Evolutionary conservation across 2,329 filamentous ascomycete genomes (phyloP), one percentile per base, ranked within the genome.

Genomic region (Penicillium oxalicum): DNA sequence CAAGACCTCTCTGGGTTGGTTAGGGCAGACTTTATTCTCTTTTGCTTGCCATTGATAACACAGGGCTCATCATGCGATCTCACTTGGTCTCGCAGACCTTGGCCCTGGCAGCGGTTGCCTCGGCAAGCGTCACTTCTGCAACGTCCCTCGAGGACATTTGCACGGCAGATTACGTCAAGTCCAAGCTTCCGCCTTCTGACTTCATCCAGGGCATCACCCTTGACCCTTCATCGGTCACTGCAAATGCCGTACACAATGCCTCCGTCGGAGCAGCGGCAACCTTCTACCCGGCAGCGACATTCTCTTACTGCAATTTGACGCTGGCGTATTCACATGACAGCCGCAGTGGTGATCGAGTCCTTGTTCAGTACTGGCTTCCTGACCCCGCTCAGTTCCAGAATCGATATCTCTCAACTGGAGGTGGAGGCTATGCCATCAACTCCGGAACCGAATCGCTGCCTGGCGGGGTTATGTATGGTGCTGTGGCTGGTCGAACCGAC

Each of bases 401-500:
- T 40, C 68, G 75, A 2, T 78, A 69, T 49, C 62, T 76, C n/a
- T 64, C 70, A 0, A 71, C 69, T 2, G 75, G 75, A 38, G 75
- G 75, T 7, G 74, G 72, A 40, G 75, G 74, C 4, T 71, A 67
- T 36, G 69, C 71, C 36, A 75, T 76, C 60, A 73, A 72, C 51
- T 70, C 47, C 4, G 49, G 50, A 5, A n/a, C 27, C 11, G 18
- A 8, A 1, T 51, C 49, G n/a, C 61, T 74, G 1, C 67, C 72
- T 9, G 68, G 65, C 1, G 74, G 74, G 34, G 61, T 77, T 36
- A 58, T 64, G 5, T 74, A 75, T 42, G 75, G 75, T n/a, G 75
- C 74, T 36, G 74, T 71, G 2, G 67, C 71, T 5, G 76, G 76
- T 26, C 61, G 69, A 26, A 79, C 77, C 0, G 73, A 77, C 49